Evolutionary conservation across 257 asterid species (phyloP).

Genomic region (Osmanthus fragrans): DNA sequence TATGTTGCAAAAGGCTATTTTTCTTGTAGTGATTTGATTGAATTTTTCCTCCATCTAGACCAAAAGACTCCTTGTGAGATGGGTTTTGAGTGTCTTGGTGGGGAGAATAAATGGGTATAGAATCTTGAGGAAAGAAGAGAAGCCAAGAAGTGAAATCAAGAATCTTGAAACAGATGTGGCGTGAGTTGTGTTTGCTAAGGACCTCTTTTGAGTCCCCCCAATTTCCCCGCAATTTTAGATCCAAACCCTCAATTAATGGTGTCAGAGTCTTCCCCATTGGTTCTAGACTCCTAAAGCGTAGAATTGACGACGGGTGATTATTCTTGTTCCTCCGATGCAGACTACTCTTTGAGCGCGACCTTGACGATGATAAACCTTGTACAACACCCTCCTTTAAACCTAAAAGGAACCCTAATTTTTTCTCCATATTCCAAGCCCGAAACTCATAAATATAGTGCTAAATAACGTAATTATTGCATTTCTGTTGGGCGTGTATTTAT

Average conservation of each 20-base stretch:
- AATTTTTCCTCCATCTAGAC: constrained; percentile 25
- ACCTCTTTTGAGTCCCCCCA: too few species aligned
- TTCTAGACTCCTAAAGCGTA: too few species aligned
- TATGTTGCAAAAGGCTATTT: too few species aligned
- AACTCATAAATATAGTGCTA: background rate
- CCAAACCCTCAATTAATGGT: too few species aligned
- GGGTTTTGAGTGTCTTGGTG: constrained; percentile 19
- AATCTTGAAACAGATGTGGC: constrained; percentile 16
- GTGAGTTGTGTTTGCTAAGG: background rate
- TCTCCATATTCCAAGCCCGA: constrained; percentile 10
- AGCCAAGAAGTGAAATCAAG: constrained; percentile 46
- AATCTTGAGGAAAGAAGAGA: constrained; percentile 55
- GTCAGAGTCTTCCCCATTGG: too few species aligned
- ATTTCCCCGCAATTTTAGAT: too few species aligned
- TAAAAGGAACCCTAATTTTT: constrained; percentile 19
- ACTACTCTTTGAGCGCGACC: too few species aligned
- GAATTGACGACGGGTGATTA: too few species aligned
- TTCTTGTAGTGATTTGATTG: constrained; percentile 15
- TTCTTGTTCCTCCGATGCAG: too few species aligned
- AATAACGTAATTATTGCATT: background rate
- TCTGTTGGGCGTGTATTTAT: constrained; percentile 1
- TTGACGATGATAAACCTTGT: too few species aligned
- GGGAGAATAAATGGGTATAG: constrained; percentile 38
- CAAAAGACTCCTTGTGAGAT: constrained; percentile 20
- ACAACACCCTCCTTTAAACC: constrained; percentile 8